A percentile compares a stretch with the other conserved stretches of the same genome.
These are phyloP conservation scores for Pseudozyma sp. DNA, from an alignment of 1,284 basidiomycete genomes.

Conservation along the genomic window DNA sequence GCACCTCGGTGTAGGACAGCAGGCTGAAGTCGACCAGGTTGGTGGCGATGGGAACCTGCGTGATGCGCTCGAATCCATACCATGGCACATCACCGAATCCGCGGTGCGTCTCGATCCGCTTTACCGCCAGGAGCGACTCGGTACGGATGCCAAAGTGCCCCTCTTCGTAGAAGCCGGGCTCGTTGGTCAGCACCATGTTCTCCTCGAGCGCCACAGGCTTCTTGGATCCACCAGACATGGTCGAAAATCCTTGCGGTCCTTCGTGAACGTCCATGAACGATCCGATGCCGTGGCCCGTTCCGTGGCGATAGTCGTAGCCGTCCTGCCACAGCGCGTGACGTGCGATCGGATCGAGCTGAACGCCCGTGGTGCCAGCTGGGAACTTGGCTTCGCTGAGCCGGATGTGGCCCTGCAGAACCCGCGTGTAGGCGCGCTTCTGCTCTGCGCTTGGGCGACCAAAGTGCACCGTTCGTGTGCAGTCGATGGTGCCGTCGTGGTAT, in stretches of 20 bases:
- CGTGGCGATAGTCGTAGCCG: constrained; percentile 59
- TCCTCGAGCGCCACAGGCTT: constrained; percentile 48
- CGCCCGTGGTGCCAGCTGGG: constrained; percentile 62
- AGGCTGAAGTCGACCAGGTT: constrained; percentile 63
- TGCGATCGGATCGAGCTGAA: constrained; percentile 59
- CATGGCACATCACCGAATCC: constrained; percentile 60
- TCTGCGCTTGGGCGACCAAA: constrained; percentile 61
- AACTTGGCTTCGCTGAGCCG: constrained; percentile 54
- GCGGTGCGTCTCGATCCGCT: constrained; percentile 47
- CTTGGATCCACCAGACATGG: constrained; percentile 52
- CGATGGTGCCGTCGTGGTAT: constrained; percentile 66
- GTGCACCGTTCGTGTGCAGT: constrained; percentile 64
- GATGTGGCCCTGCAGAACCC: constrained; percentile 65
- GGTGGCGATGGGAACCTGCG: constrained; percentile 65
- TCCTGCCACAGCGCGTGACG: constrained; percentile 61
- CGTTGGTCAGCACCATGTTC: constrained; percentile 61
- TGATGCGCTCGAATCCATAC: constrained; percentile 69
- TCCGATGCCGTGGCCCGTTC: constrained; percentile 65
- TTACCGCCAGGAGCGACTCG: constrained; percentile 60
- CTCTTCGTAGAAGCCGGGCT: constrained; percentile 65
- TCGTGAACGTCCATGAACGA: constrained; percentile 64
- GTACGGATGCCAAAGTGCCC: constrained; percentile 64
- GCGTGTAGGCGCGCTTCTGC: constrained; percentile 64
- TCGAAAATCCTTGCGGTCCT: constrained; percentile 59
- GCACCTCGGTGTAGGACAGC: constrained; percentile 57